A percentile compares a stretch with the other conserved stretches of the same genome.
These are phyloP conservation scores for Daldinia caldariorum DNA, from an alignment of 495 filamentous ascomycete genomes.

Conservation along the genomic window DNA sequence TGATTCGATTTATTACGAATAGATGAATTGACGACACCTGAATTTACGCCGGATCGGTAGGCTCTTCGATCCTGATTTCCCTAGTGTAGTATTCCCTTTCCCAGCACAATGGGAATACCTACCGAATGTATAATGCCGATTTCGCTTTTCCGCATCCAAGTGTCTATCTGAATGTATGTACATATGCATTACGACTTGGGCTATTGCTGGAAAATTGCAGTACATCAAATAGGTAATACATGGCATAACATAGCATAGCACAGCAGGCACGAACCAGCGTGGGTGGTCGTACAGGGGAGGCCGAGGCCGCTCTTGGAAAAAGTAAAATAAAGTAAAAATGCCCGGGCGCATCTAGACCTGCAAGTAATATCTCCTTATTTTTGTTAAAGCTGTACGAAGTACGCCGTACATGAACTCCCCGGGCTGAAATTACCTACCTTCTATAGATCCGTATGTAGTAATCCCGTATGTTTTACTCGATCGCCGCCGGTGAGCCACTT, in stretches of 20 bases:
- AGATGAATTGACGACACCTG: conserved; percentile 5
- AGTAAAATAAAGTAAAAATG: conserved; percentile 15
- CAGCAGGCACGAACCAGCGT: neutral
- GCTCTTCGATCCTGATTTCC: conserved; percentile 21
- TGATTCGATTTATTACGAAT: conserved; percentile 4
- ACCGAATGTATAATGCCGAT: conserved; percentile 22
- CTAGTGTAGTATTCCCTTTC: conserved; percentile 29
- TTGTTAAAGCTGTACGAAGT: conserved; percentile 29
- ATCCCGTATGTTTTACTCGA: conserved; percentile 30
- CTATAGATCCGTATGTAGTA: conserved; percentile 18
- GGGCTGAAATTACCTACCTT: conserved; percentile 40
- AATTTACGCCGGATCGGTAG: conserved; percentile 33
- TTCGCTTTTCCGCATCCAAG: conserved; percentile 32
- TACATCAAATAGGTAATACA: conserved; percentile 6
- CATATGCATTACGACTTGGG: conserved; percentile 32
- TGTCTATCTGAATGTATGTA: conserved; percentile 21
- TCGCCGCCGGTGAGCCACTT: conserved; percentile 29
- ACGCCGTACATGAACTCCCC: conserved; percentile 36
- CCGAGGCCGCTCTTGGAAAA: conserved; percentile 36
- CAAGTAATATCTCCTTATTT: conserved; percentile 41
- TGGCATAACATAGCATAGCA: neutral
- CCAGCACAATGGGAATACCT: conserved; percentile 34
- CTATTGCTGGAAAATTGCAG: neutral
- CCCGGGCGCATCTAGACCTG: conserved; percentile 45
- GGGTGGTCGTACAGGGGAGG: conserved; percentile 30